Conservation (phyloP, 2,329 filamentous ascomycete genomes). For the Fusarium globosum region DNA sequence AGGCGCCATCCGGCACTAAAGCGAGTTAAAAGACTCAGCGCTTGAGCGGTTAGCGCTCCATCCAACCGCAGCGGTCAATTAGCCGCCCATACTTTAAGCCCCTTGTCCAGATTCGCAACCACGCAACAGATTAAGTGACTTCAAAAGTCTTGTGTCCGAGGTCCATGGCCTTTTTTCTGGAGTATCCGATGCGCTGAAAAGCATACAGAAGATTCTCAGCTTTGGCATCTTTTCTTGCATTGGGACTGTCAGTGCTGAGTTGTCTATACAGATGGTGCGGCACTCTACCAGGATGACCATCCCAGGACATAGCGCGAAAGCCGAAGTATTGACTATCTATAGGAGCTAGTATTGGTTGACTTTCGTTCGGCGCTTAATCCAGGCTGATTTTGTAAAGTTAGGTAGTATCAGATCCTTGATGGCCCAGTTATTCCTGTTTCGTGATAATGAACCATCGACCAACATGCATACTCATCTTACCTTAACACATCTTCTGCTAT, state of each 20-base stretch:
- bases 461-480: conserved; percentile 30
- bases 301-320: not conserved
- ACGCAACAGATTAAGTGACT: not conserved
- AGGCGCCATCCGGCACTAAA: conserved; percentile 5
- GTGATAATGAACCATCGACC: conserved; percentile 20
- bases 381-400: not conserved
- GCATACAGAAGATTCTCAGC: not conserved
- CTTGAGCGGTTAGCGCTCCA: conserved; percentile 16
- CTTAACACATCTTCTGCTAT: conserved; percentile 25
- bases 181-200: not conserved
- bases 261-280: conserved; percentile 13
- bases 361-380: conserved; percentile 18
- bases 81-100: conserved; percentile 13
- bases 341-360: conserved; percentile 4
- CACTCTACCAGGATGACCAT: conserved; percentile 13
- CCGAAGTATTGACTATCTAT: not conserved
- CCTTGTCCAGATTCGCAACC: not conserved
- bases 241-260: conserved; percentile 1
- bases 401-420: conserved; percentile 15
- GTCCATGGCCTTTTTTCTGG: not conserved
- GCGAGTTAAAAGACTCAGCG: conserved; percentile 4
- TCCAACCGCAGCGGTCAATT: conserved; percentile 18
- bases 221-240: not conserved
- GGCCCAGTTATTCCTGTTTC: conserved; percentile 38
- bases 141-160: not conserved